Percentiles rank a stretch among this genome's conserved stretches.
phyloP scores from a whole-genome alignment of 202 grass and related monocot species.

The Digitaria exilis region DNA sequence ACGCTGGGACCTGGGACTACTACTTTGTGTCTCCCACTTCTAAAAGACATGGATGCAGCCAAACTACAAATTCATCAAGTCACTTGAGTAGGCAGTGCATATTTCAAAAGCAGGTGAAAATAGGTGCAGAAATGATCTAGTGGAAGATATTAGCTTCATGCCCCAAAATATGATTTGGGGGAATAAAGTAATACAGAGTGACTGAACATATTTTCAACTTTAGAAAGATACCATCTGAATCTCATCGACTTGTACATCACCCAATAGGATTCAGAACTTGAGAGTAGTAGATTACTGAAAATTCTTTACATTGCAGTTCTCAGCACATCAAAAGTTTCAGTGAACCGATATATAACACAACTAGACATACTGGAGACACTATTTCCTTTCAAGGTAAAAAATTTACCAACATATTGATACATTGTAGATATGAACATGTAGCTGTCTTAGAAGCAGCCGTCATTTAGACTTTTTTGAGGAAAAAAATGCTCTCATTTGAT shows the following conservation, averaged over 20 bases:
- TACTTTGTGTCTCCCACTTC: constrained; percentile 32
- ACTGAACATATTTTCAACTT: background rate
- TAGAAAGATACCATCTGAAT: background rate
- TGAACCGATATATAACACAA: background rate
- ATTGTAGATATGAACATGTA: background rate
- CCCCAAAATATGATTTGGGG: background rate
- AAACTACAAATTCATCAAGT: constrained; percentile 9
- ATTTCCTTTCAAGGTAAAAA: background rate
- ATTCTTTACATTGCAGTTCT: background rate
- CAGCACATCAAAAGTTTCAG: background rate
- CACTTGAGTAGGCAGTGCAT: constrained; percentile 3
- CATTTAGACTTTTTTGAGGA: background rate
- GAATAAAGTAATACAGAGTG: background rate
- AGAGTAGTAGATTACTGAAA: background rate
- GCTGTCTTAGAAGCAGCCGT: background rate
- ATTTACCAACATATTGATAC: background rate
- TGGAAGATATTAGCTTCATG: constrained; percentile 1
- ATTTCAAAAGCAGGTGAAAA: background rate
- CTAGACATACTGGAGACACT: background rate
- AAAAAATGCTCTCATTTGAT: constrained; percentile 33
- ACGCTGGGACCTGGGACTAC: background rate
- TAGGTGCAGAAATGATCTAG: background rate
- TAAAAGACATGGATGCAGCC: constrained; percentile 3
- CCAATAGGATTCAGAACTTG: background rate
- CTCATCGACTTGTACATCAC: background rate